Conservation (phyloP, 1,139 yeast genomes). For the Geotrichum bryndzae region DNA sequence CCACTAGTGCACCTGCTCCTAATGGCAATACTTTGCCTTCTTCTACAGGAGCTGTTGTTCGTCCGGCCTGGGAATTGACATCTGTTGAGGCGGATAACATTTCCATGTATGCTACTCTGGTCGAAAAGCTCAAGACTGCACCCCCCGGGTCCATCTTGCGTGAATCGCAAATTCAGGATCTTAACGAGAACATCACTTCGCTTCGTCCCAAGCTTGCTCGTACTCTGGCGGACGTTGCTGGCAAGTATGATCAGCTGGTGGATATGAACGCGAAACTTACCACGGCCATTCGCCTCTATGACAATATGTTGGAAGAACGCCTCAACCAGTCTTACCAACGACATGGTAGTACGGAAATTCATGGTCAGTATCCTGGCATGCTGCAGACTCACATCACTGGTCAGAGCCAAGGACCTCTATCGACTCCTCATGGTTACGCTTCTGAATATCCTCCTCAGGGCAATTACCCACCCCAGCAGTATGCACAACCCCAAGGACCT, state of each 20-base stretch:
- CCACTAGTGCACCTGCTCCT: constrained; percentile 13
- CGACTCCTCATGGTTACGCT: neutral
- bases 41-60: constrained; percentile 9
- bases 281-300: constrained; percentile 73
- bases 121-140: constrained; percentile 49
- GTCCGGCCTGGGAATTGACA: constrained; percentile 39
- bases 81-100: constrained; percentile 63
- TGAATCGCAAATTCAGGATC: constrained; percentile 56
- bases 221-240: constrained; percentile 56
- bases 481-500: constrained; percentile 1
- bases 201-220: constrained; percentile 71
- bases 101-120: constrained; percentile 62
- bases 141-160: constrained; percentile 51
- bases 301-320: constrained; percentile 67
- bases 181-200: constrained; percentile 58
- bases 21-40: constrained; percentile 18
- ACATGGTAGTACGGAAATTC: constrained; percentile 12
- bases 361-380: neutral
- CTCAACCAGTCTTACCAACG: constrained; percentile 45
- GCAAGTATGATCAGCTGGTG: constrained; percentile 63
- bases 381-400: constrained; percentile 9
- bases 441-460: constrained; percentile 1
- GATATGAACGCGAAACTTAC: constrained; percentile 80
- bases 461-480: constrained; percentile 6
- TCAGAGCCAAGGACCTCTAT: neutral